Percentiles rank a stretch among this genome's conserved stretches.
These are phyloP conservation scores for Prunus mume DNA, from an alignment of 306 rosid species.

Conservation along the genomic window DNA sequence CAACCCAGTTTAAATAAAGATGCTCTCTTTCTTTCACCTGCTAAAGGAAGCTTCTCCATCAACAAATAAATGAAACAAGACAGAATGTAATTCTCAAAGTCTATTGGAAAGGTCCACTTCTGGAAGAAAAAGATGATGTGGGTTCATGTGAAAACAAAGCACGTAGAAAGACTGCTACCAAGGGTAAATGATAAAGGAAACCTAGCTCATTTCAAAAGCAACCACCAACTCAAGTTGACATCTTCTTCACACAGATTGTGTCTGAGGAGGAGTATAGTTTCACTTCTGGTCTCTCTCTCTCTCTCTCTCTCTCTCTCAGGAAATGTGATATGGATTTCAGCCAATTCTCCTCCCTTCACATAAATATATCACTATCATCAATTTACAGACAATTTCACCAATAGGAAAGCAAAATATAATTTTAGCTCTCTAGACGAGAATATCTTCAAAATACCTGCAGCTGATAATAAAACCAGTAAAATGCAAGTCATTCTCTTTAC, in stretches of 20 bases:
- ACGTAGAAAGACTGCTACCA: neutral
- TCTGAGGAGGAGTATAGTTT: neutral
- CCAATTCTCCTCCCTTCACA: neutral
- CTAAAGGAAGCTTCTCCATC: neutral
- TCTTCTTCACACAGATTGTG: neutral
- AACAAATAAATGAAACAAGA: neutral
- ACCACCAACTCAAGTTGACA: neutral
- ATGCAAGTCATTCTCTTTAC: neutral
- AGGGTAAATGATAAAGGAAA: neutral
- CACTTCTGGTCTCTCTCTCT: neutral
- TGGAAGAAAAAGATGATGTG: neutral
- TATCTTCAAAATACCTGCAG: neutral
- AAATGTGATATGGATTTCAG: neutral
- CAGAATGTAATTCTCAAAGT: neutral
- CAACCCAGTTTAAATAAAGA: too few relatives aligned
- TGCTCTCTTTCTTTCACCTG: too few relatives aligned
- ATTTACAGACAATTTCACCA: neutral
- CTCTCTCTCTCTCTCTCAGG: neutral
- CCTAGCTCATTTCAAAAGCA: neutral
- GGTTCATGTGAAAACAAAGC: too few relatives aligned
- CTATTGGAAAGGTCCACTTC: neutral
- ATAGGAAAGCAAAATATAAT: neutral
- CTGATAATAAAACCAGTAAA: neutral
- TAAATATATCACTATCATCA: neutral
- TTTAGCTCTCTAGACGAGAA: too few relatives aligned